phyloP scores from a whole-genome alignment of 2,329 filamentous ascomycete species.

The Penicillium sp. region DNA sequence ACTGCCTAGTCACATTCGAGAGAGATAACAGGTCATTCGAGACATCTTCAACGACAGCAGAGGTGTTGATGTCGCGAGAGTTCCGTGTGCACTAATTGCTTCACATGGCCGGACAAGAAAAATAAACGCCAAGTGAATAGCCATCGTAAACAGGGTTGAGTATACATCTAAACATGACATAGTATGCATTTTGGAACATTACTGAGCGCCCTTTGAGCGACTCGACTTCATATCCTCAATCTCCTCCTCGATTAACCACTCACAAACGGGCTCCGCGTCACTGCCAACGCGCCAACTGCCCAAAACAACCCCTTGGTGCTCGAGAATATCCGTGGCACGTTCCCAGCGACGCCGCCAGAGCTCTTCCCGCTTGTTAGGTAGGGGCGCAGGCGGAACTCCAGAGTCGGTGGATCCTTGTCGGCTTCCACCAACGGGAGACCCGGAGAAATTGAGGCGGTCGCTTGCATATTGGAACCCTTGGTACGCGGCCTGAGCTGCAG shows the following conservation, averaged over 20 bases:
- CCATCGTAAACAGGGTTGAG: neutral
- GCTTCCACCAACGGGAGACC: slow-evolving; percentile 19
- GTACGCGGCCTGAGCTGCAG: slow-evolving; percentile 30
- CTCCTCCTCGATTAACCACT: slow-evolving; percentile 46
- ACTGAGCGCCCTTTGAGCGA: neutral
- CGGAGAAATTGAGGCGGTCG: slow-evolving; percentile 27
- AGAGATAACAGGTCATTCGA: no score
- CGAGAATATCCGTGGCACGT: slow-evolving; percentile 46
- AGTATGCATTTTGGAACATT: neutral
- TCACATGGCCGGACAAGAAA: no score
- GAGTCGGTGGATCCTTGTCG: slow-evolving; percentile 27
- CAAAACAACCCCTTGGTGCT: slow-evolving; percentile 45
- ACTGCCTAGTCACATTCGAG: no score
- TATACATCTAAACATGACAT: neutral
- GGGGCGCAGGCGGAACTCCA: slow-evolving; percentile 28
- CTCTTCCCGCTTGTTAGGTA: slow-evolving; percentile 51
- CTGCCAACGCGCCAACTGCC: slow-evolving; percentile 49
- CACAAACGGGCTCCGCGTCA: slow-evolving; percentile 48
- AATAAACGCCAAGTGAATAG: neutral
- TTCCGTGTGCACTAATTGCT: no score
- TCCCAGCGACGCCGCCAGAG: slow-evolving; percentile 53
- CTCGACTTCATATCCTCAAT: slow-evolving; percentile 26
- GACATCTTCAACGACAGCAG: no score
- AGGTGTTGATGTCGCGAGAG: no score
- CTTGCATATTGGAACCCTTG: slow-evolving; percentile 36